Evolutionary conservation across 169 alveolate species (phyloP).

Genomic region (Cryptosporidium sp.): DNA sequence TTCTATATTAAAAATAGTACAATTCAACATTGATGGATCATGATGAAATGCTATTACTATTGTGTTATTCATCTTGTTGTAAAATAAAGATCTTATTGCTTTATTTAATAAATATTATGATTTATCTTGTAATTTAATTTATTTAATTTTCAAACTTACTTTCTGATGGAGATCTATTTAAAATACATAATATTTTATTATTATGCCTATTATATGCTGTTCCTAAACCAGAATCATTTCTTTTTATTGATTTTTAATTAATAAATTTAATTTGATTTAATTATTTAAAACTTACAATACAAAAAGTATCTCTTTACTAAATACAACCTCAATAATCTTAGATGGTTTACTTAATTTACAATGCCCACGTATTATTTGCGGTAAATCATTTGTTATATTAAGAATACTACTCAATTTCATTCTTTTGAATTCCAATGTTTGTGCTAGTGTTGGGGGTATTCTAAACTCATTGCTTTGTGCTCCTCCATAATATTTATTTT

Average conservation of each 20-base stretch:
- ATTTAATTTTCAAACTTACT: constrained; percentile 22
- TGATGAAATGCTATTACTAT: constrained; percentile 69
- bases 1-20: constrained; percentile 60
- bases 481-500: constrained; percentile 56
- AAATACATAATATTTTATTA: constrained; percentile 46
- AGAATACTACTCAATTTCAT: constrained; percentile 45
- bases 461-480: not conserved
- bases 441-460: constrained; percentile 68
- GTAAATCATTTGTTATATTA: constrained; percentile 66
- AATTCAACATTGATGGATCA: constrained; percentile 52
- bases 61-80: constrained; percentile 53
- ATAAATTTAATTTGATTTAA: not conserved
- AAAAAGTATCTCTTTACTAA: constrained; percentile 66
- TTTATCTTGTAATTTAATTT: not conserved
- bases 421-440: constrained; percentile 54
- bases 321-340: constrained; percentile 67
- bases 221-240: constrained; percentile 75
- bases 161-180: constrained; percentile 75
- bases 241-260: not conserved
- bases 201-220: constrained; percentile 53
- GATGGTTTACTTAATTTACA: constrained; percentile 70
- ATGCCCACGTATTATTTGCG: constrained; percentile 73
- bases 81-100: constrained; percentile 72
- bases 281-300: constrained; percentile 55
- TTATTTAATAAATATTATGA: not conserved